Conservation (phyloP, 768 basidiomycete species). For the Brasilioporus rufonigricans region DNA sequence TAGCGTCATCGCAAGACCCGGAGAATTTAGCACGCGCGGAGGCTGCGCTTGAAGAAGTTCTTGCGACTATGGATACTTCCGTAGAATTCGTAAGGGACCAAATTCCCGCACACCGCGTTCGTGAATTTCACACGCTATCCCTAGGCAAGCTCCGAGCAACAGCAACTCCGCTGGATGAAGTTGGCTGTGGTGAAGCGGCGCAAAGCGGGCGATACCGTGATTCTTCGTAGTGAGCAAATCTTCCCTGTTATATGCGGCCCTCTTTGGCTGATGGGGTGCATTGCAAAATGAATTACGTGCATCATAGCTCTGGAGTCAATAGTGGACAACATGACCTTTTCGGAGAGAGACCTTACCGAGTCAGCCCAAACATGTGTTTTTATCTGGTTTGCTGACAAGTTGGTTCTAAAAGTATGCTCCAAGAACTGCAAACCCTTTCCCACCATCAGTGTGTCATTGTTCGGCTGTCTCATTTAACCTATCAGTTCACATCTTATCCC, state of each 20-base stretch:
- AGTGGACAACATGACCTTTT: conserved; percentile 72
- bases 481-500: conserved; percentile 23
- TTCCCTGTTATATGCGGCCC: conserved; percentile 23
- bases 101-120: conserved; percentile 11
- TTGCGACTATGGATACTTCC: conserved; percentile 56
- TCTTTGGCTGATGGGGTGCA: conserved; percentile 12
- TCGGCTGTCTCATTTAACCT: conserved; percentile 20
- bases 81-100: conserved; percentile 48
- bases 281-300: conserved; percentile 20
- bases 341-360: conserved; percentile 74
- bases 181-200: conserved; percentile 78
- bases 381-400: conserved; percentile 24
- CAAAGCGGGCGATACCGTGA: conserved; percentile 59
- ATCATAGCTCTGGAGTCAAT: conserved; percentile 70
- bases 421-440: conserved; percentile 68
- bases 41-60: conserved; percentile 73
- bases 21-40: conserved; percentile 64
- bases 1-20: conserved; percentile 66
- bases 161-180: conserved; percentile 86
- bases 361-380: conserved; percentile 34
- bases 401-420: conserved; percentile 56
- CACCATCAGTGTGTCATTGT: conserved; percentile 57
- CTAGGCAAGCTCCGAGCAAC: conserved; percentile 69
- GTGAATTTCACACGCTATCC: conserved; percentile 28
- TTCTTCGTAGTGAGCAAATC: conserved; percentile 59